Conservation (phyloP, 1,284 basidiomycete genomes). For the Hypsizygus ulmarius region DNA sequence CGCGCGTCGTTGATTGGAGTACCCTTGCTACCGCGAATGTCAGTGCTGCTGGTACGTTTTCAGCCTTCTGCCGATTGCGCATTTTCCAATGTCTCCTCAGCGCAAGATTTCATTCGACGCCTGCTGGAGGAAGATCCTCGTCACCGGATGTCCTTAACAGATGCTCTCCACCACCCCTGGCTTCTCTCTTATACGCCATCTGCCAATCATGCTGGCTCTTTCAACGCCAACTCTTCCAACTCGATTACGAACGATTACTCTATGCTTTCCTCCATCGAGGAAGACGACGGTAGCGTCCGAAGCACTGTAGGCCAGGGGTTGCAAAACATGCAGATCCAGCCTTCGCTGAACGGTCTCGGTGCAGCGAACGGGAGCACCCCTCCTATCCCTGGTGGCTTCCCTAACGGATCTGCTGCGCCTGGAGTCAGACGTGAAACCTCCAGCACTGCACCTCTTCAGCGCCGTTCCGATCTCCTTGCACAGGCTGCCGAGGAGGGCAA, state of each 20-base stretch:
- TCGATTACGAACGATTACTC: conserved; percentile 27
- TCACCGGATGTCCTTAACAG: conserved; percentile 32
- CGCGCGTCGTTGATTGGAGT: conserved; percentile 62
- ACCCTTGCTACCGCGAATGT: conserved; percentile 36
- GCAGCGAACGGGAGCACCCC: conserved; percentile 14
- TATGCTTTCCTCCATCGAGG: conserved; percentile 24
- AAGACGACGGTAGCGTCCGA: conserved; percentile 21
- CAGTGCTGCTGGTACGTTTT: conserved; percentile 27
- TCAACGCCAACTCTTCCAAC: conserved; percentile 6
- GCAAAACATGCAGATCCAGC: conserved; percentile 28
- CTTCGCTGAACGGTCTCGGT: too few species aligned
- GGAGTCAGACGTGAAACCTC: conserved; percentile 24
- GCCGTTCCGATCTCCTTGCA: conserved; percentile 46
- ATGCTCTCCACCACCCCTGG: conserved; percentile 34
- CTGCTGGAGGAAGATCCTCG: conserved; percentile 35
- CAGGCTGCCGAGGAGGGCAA: conserved; percentile 35
- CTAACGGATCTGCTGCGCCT: conserved; percentile 7
- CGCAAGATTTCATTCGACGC: conserved; percentile 34
- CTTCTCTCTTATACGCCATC: conserved; percentile 38
- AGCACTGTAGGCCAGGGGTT: conserved; percentile 34
- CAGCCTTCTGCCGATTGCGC: background rate
- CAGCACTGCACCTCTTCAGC: conserved; percentile 38
- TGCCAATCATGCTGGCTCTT: conserved; percentile 18
- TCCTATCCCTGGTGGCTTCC: conserved; percentile 22
- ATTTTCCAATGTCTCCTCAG: conserved; percentile 19